phyloP scores from a whole-genome alignment of 1,284 basidiomycete genomes.

The Amylostereum areolatum region DNA sequence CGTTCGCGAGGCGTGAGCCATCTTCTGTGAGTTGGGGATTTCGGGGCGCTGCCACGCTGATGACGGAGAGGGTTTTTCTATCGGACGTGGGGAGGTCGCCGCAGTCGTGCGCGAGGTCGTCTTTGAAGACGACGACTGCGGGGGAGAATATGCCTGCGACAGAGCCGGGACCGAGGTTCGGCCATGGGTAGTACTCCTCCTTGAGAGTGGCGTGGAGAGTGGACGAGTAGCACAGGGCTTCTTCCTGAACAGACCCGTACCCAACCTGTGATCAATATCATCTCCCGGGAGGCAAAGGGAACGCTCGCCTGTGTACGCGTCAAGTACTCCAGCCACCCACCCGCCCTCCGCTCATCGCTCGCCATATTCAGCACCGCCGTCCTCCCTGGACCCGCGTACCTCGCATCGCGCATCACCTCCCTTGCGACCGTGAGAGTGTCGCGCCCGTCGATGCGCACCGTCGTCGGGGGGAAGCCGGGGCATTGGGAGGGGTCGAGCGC shows the following conservation, averaged over 20 bases:
- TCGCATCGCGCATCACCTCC: slow-evolving; percentile 21
- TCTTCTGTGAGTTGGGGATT: slow-evolving; percentile 26
- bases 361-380: slow-evolving; percentile 37
- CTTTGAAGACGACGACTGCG: slow-evolving; percentile 39
- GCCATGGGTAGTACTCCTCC: slow-evolving; percentile 38
- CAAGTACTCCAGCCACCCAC: slow-evolving; percentile 30
- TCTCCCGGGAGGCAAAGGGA: background rate
- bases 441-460: slow-evolving; percentile 28
- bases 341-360: slow-evolving; percentile 31
- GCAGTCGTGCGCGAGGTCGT: slow-evolving; percentile 37
- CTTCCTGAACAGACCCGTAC: slow-evolving; percentile 18
- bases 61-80: slow-evolving; percentile 32
- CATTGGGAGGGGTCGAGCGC: slow-evolving; percentile 18
- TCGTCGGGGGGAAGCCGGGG: slow-evolving; percentile 15
- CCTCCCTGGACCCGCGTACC: slow-evolving; percentile 22
- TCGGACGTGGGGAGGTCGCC: slow-evolving; percentile 27
- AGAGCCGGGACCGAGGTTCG: slow-evolving; percentile 35
- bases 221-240: slow-evolving; percentile 41
- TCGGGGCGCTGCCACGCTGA: slow-evolving; percentile 39
- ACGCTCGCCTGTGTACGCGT: slow-evolving; percentile 30
- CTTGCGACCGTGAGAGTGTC: slow-evolving; percentile 35
- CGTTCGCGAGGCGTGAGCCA: slow-evolving; percentile 18
- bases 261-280: background rate
- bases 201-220: slow-evolving; percentile 38
- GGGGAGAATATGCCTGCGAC: slow-evolving; percentile 37